phyloP scores from a whole-genome alignment of 768 basidiomycete genomes.

The Leccinum incarnatum region DNA sequence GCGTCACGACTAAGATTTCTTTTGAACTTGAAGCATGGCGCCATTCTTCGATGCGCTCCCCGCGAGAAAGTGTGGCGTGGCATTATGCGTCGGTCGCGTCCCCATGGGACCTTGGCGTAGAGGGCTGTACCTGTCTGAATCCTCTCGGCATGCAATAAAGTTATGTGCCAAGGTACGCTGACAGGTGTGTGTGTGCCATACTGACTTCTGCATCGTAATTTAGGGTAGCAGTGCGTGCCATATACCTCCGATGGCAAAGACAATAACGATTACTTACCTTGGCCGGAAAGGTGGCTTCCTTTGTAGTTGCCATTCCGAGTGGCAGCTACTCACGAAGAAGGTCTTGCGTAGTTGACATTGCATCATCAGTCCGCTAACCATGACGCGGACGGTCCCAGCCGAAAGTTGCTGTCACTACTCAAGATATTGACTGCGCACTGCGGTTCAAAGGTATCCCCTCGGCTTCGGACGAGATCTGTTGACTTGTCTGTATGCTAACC shows the following conservation, averaged over 20 bases:
- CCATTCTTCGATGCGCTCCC: slow-evolving; percentile 27
- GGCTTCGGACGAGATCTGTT: neutral
- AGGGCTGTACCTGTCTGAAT: neutral
- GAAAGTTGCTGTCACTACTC: slow-evolving; percentile 1
- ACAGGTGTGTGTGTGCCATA: neutral
- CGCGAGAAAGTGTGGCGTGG: neutral
- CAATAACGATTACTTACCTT: slow-evolving; percentile 22
- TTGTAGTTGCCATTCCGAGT: slow-evolving; percentile 13
- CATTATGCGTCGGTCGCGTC: neutral
- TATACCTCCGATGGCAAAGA: slow-evolving; percentile 11
- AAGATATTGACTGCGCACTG: slow-evolving; percentile 1
- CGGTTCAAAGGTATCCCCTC: neutral
- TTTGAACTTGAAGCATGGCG: slow-evolving; percentile 21
- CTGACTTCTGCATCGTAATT: slow-evolving; percentile 6
- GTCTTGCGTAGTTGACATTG: neutral
- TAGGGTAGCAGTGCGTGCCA: neutral
- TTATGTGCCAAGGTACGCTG: neutral
- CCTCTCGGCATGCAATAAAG: slow-evolving; percentile 10
- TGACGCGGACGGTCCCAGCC: neutral
- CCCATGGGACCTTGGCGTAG: neutral
- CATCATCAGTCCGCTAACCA: no score
- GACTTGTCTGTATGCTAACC: neutral
- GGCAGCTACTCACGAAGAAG: slow-evolving; percentile 3
- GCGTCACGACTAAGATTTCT: slow-evolving; percentile 31
- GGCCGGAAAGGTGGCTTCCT: slow-evolving; percentile 13